phyloP scores from a whole-genome alignment of 2,329 filamentous ascomycete species.

The Aspergillus pseudoglaucus region DNA sequence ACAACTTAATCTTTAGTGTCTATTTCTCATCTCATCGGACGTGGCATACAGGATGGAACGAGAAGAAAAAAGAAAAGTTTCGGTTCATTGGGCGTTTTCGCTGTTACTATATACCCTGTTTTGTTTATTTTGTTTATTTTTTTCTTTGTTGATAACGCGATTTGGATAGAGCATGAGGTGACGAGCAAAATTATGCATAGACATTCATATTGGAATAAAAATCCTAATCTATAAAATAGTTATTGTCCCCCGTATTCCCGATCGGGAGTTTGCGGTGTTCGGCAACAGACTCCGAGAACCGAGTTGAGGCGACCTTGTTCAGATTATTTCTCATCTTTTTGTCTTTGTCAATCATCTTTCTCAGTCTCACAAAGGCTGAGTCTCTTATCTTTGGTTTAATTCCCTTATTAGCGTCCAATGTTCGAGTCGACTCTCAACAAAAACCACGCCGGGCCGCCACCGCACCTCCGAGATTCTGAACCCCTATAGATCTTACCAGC shows the following conservation, averaged over 20 bases:
- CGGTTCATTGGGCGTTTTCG: background rate
- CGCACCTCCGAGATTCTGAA: slow-evolving; percentile 2
- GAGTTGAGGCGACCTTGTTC: background rate
- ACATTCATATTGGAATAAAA: background rate
- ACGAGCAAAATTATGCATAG: background rate
- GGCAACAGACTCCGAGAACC: background rate
- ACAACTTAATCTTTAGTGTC: slow-evolving; percentile 16
- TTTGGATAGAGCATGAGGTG: background rate
- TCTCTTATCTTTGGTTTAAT: background rate
- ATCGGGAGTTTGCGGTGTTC: background rate
- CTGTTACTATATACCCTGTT: background rate
- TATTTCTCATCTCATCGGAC: slow-evolving; percentile 2
- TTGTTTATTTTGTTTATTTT: background rate
- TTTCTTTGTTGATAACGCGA: background rate
- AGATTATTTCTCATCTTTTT: background rate
- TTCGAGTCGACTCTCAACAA: background rate
- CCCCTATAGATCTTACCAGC: background rate
- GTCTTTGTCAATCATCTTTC: background rate
- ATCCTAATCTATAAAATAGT: too few relatives aligned
- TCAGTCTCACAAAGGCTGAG: background rate
- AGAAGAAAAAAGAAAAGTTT: slow-evolving; percentile 7
- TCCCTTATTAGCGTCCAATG: background rate
- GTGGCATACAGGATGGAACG: slow-evolving; percentile 4
- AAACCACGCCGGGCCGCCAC: slow-evolving; percentile 6
- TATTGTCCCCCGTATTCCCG: background rate